Conservation (phyloP, 176 grass and related monocot genomes). For the Aegilops umbellulata region DNA sequence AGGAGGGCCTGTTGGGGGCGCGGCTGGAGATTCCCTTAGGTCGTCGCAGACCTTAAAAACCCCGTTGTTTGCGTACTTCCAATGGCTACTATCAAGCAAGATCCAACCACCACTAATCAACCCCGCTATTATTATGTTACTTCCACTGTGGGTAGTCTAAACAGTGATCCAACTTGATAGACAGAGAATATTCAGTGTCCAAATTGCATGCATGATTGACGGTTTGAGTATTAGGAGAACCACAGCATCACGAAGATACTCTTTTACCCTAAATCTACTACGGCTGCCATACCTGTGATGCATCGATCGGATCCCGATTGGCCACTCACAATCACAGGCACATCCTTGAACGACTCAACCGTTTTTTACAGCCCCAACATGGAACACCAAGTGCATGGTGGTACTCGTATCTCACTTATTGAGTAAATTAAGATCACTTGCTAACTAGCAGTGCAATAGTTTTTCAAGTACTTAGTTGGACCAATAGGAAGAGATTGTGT, state of each 20-base stretch:
- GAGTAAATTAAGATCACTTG: not conserved
- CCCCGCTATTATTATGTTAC: too few relatives aligned
- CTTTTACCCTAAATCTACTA: not conserved
- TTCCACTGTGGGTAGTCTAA: too few relatives aligned
- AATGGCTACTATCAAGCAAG: too few relatives aligned
- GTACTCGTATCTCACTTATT: slow-evolving; percentile 24
- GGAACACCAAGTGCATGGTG: slow-evolving; percentile 24
- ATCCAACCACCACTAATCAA: too few relatives aligned
- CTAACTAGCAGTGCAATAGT: not conserved
- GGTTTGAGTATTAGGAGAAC: slow-evolving; percentile 21
- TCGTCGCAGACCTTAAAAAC: too few relatives aligned
- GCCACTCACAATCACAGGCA: too few relatives aligned
- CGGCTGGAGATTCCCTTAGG: too few relatives aligned
- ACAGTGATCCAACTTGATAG: too few relatives aligned
- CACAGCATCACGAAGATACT: not conserved
- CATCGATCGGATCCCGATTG: not conserved
- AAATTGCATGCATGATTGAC: too few relatives aligned
- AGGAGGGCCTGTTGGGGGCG: too few relatives aligned
- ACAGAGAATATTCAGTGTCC: too few relatives aligned
- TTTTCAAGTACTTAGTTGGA: not conserved
- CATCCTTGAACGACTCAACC: slow-evolving; percentile 24
- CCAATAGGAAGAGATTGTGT: not conserved
- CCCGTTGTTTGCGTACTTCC: too few relatives aligned
- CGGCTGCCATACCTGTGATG: not conserved
- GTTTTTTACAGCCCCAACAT: slow-evolving; percentile 2